These are phyloP conservation scores for Eudorina sp. DNA, from an alignment of 139 green algal genomes.

Conservation along the genomic window DNA sequence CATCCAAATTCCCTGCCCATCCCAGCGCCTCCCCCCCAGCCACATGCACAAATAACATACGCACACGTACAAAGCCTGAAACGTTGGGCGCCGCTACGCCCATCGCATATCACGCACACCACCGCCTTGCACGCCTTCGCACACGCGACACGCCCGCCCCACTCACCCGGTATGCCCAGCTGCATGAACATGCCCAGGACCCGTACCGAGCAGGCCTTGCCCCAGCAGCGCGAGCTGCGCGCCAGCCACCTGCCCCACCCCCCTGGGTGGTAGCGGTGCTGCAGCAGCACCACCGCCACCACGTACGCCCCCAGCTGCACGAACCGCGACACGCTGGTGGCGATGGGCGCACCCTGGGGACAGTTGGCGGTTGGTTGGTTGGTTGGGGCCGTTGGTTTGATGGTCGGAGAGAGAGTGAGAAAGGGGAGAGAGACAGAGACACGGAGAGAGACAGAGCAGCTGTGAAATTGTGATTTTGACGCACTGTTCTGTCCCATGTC, in stretches of 20 bases:
- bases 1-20: too few species aligned
- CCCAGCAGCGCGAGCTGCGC: slow-evolving; percentile 17
- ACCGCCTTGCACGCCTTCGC: too few species aligned
- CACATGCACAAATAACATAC: too few species aligned
- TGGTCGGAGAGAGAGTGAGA: not conserved
- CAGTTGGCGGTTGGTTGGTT: not conserved
- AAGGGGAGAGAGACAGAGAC: not conserved
- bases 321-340: slow-evolving; percentile 29
- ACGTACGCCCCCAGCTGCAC: slow-evolving; percentile 25
- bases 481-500: too few species aligned
- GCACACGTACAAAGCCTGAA: too few species aligned
- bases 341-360: slow-evolving; percentile 9
- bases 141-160: not conserved
- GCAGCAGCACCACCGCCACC: not conserved
- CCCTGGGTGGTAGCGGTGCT: slow-evolving; percentile 38
- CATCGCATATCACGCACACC: too few species aligned
- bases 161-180: slow-evolving; percentile 30
- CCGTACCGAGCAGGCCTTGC: not conserved
- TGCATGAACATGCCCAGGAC: slow-evolving; percentile 23
- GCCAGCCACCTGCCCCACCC: slow-evolving; percentile 23
- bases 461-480: too few species aligned
- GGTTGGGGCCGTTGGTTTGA: not conserved
- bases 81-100: too few species aligned
- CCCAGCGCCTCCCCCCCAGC: too few species aligned
- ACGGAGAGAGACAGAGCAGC: too few species aligned